These are phyloP conservation scores for Citrus sp. DNA, from an alignment of 345 rosid species.

Conservation along the genomic window DNA sequence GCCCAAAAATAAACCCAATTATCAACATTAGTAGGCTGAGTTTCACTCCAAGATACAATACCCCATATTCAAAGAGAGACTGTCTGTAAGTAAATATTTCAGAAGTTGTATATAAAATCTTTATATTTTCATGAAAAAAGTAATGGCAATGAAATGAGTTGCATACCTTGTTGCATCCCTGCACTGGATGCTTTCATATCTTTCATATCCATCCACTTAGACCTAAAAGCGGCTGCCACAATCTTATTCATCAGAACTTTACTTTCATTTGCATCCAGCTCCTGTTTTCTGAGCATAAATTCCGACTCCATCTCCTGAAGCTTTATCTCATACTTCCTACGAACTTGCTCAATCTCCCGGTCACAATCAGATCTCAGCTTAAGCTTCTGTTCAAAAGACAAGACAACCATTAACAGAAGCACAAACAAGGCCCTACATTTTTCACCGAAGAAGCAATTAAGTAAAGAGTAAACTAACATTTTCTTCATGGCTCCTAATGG, in stretches of 20 bases:
- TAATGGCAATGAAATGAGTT: background rate
- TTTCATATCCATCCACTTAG: constrained; percentile 43
- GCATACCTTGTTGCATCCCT: constrained; percentile 37
- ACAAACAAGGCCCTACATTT: background rate
- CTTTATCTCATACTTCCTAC: constrained; percentile 37
- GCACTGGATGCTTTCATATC: constrained; percentile 28
- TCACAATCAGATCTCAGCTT: constrained; percentile 42
- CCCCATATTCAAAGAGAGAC: background rate
- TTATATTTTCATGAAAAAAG: background rate
- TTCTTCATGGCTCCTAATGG: constrained; percentile 30
- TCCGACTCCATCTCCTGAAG: constrained; percentile 38
- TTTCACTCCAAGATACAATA: background rate
- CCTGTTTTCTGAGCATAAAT: constrained; percentile 28
- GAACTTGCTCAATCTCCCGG: constrained; percentile 59
- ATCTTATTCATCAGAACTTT: constrained; percentile 48
- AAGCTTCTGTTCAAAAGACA: constrained; percentile 43
- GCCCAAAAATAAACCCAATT: background rate
- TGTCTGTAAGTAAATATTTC: background rate
- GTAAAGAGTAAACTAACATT: constrained; percentile 30
- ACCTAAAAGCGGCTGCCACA: constrained; percentile 55
- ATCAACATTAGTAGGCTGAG: background rate
- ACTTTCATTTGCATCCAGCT: constrained; percentile 33
- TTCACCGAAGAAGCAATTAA: constrained; percentile 6
- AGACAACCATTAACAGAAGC: constrained; percentile 10
- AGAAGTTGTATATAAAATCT: background rate